A percentile compares a stretch with the other conserved stretches of the same genome.
phyloP scores from a whole-genome alignment of 228 moss, liverwort and hornwort species.

The Sphagnum fallax region DNA sequence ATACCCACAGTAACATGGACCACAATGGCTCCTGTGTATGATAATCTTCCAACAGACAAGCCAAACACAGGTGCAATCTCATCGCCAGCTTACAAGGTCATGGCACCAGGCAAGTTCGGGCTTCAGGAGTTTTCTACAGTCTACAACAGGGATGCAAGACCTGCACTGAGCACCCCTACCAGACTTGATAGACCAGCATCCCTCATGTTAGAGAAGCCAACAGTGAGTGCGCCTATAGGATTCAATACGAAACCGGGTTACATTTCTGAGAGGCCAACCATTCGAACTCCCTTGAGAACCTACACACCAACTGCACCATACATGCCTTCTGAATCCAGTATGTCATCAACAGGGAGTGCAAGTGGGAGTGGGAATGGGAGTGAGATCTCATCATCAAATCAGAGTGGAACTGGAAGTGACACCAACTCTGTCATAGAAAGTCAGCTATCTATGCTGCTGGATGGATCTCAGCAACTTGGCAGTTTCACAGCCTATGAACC shows the following conservation, averaged over 20 bases:
- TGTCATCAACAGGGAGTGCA: constrained; percentile 12
- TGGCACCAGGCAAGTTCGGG: background rate
- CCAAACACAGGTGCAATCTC: constrained; percentile 25
- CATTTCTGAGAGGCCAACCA: constrained; percentile 1
- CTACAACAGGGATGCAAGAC: background rate
- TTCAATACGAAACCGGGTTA: constrained; percentile 12
- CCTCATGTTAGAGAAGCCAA: constrained; percentile 9
- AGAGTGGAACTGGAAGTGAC: constrained; percentile 2
- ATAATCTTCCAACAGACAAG: constrained; percentile 19
- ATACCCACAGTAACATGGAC: constrained; percentile 12
- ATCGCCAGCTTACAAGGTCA: constrained; percentile 13
- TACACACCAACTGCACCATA: constrained; percentile 30
- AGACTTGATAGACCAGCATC: constrained; percentile 5
- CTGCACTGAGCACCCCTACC: constrained; percentile 18
- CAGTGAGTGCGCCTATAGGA: constrained; percentile 19
- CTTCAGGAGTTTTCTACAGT: constrained; percentile 1
- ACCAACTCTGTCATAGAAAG: constrained; percentile 25
- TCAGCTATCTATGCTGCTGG: constrained; percentile 27
- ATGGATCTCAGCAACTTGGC: constrained; percentile 30
- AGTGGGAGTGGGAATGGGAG: no score
- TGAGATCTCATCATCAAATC: no score
- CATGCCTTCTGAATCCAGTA: constrained; percentile 23
- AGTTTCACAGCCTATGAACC: constrained; percentile 29
- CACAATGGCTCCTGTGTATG: constrained; percentile 11
- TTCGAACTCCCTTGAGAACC: constrained; percentile 4